Conservation (phyloP, 345 rosid species). For the Salix viminalis region DNA sequence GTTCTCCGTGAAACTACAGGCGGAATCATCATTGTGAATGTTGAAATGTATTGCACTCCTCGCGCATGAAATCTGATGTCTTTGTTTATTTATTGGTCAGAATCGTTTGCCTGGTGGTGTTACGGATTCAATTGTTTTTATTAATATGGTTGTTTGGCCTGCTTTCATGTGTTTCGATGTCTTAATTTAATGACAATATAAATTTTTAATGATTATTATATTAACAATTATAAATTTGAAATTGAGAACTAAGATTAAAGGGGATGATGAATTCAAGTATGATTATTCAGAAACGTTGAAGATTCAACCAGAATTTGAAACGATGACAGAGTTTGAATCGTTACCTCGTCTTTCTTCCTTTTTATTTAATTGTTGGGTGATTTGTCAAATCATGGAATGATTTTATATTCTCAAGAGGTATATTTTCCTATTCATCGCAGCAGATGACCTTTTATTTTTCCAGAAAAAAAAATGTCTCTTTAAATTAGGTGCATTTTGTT, state of each 20-base stretch:
- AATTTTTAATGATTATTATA: too few species aligned
- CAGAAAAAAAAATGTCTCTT: too few species aligned
- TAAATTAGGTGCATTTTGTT: too few species aligned
- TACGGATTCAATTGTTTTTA: too few species aligned
- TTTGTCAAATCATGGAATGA: neutral
- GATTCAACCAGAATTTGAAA: neutral
- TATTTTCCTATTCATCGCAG: too few species aligned
- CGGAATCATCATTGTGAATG: neutral
- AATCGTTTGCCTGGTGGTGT: neutral
- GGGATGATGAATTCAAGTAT: neutral
- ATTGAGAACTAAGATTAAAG: too few species aligned
- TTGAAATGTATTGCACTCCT: neutral
- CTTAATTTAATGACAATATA: too few species aligned
- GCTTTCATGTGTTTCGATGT: too few species aligned
- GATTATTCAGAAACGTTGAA: neutral
- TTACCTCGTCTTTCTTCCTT: neutral
- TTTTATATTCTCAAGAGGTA: neutral
- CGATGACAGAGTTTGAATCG: neutral
- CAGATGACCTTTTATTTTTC: too few species aligned
- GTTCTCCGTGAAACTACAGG: neutral
- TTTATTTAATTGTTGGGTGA: neutral
- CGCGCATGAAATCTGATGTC: neutral
- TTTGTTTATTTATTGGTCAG: neutral
- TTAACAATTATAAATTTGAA: too few species aligned
- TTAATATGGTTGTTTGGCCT: too few species aligned